A percentile compares a stretch with the other conserved stretches of the same genome.
Conservation (phyloP, 805 yeast species). For the Candida germanica region DNA sequence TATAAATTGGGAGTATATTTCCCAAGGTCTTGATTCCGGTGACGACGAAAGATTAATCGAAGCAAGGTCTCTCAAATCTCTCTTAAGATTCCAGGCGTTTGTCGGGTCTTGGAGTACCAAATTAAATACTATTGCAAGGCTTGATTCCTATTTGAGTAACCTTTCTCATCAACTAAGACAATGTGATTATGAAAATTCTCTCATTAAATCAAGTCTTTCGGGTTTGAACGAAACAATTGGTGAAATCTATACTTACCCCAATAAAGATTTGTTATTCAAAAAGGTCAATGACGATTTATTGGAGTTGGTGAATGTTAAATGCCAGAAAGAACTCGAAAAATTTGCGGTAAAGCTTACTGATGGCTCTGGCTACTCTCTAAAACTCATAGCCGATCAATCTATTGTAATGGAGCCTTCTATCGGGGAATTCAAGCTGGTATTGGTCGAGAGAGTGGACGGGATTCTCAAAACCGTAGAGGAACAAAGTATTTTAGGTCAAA, state of each 20-base stretch:
- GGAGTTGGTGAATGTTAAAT: slow-evolving; percentile 18
- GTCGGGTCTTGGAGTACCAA: slow-evolving; percentile 20
- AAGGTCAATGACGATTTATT: slow-evolving; percentile 24
- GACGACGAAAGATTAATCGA: slow-evolving; percentile 29
- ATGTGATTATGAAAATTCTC: slow-evolving; percentile 14
- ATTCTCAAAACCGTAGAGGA: slow-evolving; percentile 2
- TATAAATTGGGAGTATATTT: slow-evolving; percentile 53
- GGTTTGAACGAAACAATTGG: slow-evolving; percentile 9
- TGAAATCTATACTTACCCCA: slow-evolving; percentile 10
- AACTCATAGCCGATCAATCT: not conserved
- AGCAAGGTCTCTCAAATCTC: slow-evolving; percentile 18
- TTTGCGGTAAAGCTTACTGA: not conserved
- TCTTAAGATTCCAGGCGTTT: slow-evolving; percentile 22
- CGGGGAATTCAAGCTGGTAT: slow-evolving; percentile 3
- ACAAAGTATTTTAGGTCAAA: slow-evolving; percentile 6
- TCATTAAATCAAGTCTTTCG: slow-evolving; percentile 13
- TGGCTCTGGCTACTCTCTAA: not conserved
- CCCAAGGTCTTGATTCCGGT: slow-evolving; percentile 47
- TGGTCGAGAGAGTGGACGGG: slow-evolving; percentile 4
- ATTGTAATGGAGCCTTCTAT: slow-evolving; percentile 8
- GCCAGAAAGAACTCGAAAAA: slow-evolving; percentile 15
- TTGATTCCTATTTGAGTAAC: slow-evolving; percentile 15
- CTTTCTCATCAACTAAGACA: slow-evolving; percentile 13
- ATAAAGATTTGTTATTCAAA: slow-evolving; percentile 17
- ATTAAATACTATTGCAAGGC: slow-evolving; percentile 15